Evolutionary conservation across 371 early-diverging fungal species (phyloP).

Genomic region (Mortierella sp.): DNA sequence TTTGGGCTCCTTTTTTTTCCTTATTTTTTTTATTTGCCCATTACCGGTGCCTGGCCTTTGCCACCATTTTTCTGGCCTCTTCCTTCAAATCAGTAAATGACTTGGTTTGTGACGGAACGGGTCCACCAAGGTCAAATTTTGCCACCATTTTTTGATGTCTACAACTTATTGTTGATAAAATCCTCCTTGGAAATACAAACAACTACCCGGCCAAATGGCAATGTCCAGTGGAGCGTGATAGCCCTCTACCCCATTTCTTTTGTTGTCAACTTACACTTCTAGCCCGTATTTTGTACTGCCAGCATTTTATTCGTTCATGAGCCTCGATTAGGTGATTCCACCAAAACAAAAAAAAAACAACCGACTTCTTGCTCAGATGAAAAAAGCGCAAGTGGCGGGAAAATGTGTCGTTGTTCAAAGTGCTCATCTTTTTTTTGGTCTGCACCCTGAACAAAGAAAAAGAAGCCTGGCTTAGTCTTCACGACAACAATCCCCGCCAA

Average conservation of each 20-base stretch:
- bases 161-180: neutral
- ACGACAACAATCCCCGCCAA: too few species aligned
- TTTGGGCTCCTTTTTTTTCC: neutral
- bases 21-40: too few species aligned
- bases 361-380: neutral
- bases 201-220: neutral
- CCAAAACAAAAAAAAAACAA: neutral
- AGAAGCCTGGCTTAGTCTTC: neutral
- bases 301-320: neutral
- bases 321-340: neutral
- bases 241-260: too few species aligned
- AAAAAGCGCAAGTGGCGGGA: neutral
- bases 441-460: constrained; percentile 10
- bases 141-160: neutral
- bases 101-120: neutral
- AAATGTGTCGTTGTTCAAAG: neutral
- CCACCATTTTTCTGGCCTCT: constrained; percentile 26
- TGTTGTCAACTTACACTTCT: too few species aligned
- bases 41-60: constrained; percentile 3
- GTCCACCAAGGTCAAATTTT: neutral
- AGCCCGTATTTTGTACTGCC: too few species aligned
- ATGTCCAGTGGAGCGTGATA: neutral
- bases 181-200: neutral
- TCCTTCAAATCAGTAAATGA: too few species aligned
- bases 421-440: constrained; percentile 2